Percentiles rank a stretch among this genome's conserved stretches.
Conservation (phyloP, 208 protist species). For the Blechomonas ayalai region DNA sequence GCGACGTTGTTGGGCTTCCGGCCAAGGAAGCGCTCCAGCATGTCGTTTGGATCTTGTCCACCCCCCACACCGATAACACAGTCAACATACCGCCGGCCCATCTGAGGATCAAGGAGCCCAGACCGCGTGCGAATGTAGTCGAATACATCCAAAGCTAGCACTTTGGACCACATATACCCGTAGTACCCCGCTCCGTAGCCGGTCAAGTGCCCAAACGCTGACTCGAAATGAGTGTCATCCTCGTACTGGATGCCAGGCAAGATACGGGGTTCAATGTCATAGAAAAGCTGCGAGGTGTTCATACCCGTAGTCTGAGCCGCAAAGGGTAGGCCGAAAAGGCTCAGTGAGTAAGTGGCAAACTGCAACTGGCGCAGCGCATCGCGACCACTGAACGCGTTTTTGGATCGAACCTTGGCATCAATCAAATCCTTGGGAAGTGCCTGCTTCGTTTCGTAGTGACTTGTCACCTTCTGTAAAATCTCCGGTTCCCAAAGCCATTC, state of each 20-base stretch:
- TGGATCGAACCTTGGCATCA: constrained; percentile 69
- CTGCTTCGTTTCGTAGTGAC: constrained; percentile 78
- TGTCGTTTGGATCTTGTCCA: constrained; percentile 62
- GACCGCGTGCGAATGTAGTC: constrained; percentile 60
- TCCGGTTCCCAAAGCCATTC: constrained; percentile 86
- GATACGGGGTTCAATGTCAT: constrained; percentile 37
- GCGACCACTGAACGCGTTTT: constrained; percentile 61
- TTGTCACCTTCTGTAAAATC: constrained; percentile 69
- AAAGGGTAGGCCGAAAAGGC: constrained; percentile 66
- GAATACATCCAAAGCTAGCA: constrained; percentile 81
- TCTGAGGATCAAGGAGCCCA: constrained; percentile 52
- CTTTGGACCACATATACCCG: constrained; percentile 84
- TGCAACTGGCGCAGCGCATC: constrained; percentile 70
- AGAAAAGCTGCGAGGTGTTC: constrained; percentile 53
- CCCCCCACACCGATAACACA: constrained; percentile 75
- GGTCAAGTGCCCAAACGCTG: constrained; percentile 71
- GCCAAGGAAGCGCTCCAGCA: constrained; percentile 75
- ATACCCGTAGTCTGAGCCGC: constrained; percentile 32
- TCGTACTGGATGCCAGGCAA: constrained; percentile 54
- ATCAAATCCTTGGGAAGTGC: constrained; percentile 55
- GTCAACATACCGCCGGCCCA: constrained; percentile 61
- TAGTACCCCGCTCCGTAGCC: constrained; percentile 82
- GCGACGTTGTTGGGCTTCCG: constrained; percentile 74
- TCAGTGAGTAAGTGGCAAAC: constrained; percentile 74
- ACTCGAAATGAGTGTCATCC: constrained; percentile 63